Evolutionary conservation across 2,329 filamentous ascomycete species (phyloP).

Genomic region (Davidsoniella australis): DNA sequence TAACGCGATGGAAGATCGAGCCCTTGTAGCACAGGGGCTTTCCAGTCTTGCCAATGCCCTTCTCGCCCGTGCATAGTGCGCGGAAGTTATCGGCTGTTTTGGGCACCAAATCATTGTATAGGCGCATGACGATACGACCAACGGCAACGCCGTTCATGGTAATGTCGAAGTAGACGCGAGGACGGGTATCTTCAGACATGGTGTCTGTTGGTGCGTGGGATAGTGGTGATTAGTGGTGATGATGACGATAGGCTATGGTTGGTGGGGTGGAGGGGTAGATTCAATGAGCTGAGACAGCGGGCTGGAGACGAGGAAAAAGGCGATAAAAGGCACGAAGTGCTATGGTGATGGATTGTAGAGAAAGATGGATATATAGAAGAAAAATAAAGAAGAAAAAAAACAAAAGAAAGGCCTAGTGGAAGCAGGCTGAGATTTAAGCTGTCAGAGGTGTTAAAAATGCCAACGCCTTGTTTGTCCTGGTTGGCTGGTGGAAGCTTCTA

Average conservation of each 20-base stretch:
- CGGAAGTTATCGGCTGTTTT: slow-evolving; percentile 97
- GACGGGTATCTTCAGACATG: slow-evolving; percentile 32
- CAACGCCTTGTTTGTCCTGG: too few species aligned
- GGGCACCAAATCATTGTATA: slow-evolving; percentile 61
- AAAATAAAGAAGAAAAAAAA: not conserved
- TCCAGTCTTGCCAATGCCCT: slow-evolving; percentile 63
- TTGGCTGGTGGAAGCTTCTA: slow-evolving; percentile 10
- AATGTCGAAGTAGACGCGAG: slow-evolving; percentile 88
- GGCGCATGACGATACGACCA: slow-evolving; percentile 74
- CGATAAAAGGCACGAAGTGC: not conserved
- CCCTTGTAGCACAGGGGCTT: slow-evolving; percentile 88
- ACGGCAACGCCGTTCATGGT: slow-evolving; percentile 55
- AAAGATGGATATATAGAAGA: not conserved
- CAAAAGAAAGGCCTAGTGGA: slow-evolving; percentile 2
- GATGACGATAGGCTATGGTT: slow-evolving; percentile 7
- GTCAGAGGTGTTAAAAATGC: too few species aligned
- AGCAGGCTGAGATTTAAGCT: not conserved
- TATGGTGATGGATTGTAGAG: not conserved
- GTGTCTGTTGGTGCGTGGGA: not conserved
- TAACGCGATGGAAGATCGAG: slow-evolving; percentile 84
- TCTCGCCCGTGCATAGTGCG: slow-evolving; percentile 84
- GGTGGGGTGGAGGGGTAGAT: slow-evolving; percentile 4
- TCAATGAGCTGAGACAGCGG: not conserved
- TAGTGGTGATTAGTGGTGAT: slow-evolving; percentile 7
- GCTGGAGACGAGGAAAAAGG: not conserved